phyloP scores from a whole-genome alignment of 1,284 basidiomycete species.

The Pseudozyma thailandica region DNA sequence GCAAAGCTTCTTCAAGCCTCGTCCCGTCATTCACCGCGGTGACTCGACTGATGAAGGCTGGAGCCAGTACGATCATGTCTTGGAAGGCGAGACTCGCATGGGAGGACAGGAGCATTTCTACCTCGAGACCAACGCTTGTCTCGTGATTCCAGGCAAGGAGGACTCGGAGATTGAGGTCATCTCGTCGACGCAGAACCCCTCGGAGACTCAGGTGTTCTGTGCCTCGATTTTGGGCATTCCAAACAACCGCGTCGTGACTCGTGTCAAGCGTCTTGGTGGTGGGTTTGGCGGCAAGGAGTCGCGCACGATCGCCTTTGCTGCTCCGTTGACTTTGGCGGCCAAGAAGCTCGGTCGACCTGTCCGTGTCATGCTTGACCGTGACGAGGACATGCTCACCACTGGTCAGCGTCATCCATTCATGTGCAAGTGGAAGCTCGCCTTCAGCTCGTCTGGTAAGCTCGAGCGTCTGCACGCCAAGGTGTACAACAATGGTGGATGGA shows the following conservation, averaged over 20 bases:
- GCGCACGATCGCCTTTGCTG: slow-evolving; percentile 50
- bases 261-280: slow-evolving; percentile 67
- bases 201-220: slow-evolving; percentile 67
- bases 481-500: slow-evolving; percentile 69
- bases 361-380: slow-evolving; percentile 67
- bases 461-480: slow-evolving; percentile 64
- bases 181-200: slow-evolving; percentile 67
- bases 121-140: slow-evolving; percentile 67
- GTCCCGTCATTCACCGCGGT: slow-evolving; percentile 54
- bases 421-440: slow-evolving; percentile 66
- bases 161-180: slow-evolving; percentile 68
- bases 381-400: slow-evolving; percentile 68
- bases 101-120: slow-evolving; percentile 66
- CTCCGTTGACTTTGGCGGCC: slow-evolving; percentile 63
- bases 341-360: slow-evolving; percentile 65
- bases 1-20: slow-evolving; percentile 57
- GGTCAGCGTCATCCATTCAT: slow-evolving; percentile 69
- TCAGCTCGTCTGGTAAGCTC: slow-evolving; percentile 65
- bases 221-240: slow-evolving; percentile 67
- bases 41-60: slow-evolving; percentile 47
- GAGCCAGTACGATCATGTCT: slow-evolving; percentile 51
- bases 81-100: slow-evolving; percentile 65
- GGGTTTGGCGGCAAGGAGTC: slow-evolving; percentile 69
- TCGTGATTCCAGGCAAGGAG: slow-evolving; percentile 67
- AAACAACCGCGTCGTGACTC: slow-evolving; percentile 64